Evolutionary conservation across 2,329 filamentous ascomycete genomes (phyloP), one percentile per base, ranked within the genome.

Genomic region (Fusarium domesticum): DNA sequence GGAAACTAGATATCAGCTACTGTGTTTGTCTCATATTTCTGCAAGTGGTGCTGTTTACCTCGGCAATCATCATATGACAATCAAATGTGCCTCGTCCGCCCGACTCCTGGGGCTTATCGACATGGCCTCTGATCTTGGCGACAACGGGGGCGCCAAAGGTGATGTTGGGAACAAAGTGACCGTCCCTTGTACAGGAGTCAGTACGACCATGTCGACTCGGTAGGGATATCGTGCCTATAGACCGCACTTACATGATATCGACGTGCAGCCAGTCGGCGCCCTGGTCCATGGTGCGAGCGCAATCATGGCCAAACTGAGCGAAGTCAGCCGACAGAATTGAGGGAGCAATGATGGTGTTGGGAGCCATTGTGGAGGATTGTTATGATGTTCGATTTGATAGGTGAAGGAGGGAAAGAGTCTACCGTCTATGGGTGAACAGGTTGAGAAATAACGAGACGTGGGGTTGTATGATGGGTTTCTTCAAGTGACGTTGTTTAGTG

Each of bases 1-100:
- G 57, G 55, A 5, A 14, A 37, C 25, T 6, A 16, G 16, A 20
- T 28, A 45, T 60, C 40, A 60, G 48, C 47, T 41, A 28, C 14
- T 18, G 12, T 7, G 10, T 18, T 23, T 3, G 15, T 1, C 8
- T n/a, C 15, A 19, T 19, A 19, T 19, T 31, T 18, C 4, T 42
- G 12, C 6, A 18, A 23, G 42, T 20, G 31, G 35, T 10, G n/a
- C n/a, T n/a, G 41, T 70, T 58, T 76, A 92, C 89, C 85, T 98
- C 92, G 61, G 89, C 84, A 65, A 98, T 95, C 93, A 98, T 98
- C 93, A 98, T 97, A 72, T 98, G 93, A 78, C 93, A 98, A 71
- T 98, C 93, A 67, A 98, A 98, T 12, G 92, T 97, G 50, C 93
- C 93, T 59, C 84, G 87, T 41, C 87, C 90, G 56, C 85, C 75